Percentiles rank a stretch among this genome's conserved stretches.
phyloP scores from a whole-genome alignment of 2,329 filamentous ascomycete species.

The Penicillium sp. region DNA sequence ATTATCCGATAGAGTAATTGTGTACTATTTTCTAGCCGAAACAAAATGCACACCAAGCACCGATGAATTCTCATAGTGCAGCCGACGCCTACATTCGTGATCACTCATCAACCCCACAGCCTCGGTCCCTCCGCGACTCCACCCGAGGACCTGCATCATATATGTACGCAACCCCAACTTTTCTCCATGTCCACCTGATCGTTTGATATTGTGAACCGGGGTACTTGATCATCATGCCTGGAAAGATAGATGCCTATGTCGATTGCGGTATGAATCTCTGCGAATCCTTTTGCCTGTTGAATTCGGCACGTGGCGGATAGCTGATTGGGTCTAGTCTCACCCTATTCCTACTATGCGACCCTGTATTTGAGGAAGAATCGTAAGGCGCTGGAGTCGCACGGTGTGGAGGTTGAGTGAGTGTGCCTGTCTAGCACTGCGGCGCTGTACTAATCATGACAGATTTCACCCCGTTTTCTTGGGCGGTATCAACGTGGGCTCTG shows the following conservation, averaged over 20 bases:
- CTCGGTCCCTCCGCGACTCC: constrained; percentile 22
- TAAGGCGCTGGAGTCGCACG: constrained; percentile 55
- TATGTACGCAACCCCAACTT: constrained; percentile 6
- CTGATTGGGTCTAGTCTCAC: constrained; percentile 55
- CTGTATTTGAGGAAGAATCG: constrained; percentile 59
- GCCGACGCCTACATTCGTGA: constrained; percentile 7
- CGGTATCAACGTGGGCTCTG: constrained; percentile 61
- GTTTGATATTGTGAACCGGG: neutral
- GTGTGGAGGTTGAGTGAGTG: constrained; percentile 66
- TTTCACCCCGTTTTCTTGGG: constrained; percentile 71
- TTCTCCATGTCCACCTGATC: constrained; percentile 1
- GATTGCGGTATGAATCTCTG: constrained; percentile 20
- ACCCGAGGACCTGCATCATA: neutral
- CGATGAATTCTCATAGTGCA: neutral
- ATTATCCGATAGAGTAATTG: no score
- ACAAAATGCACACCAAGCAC: neutral
- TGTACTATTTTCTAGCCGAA: no score
- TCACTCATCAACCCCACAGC: constrained; percentile 25
- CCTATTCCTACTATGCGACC: constrained; percentile 55
- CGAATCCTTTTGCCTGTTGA: neutral
- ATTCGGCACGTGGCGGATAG: neutral
- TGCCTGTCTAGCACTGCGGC: neutral
- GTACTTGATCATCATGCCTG: constrained; percentile 11
- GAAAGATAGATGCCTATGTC: constrained; percentile 24
- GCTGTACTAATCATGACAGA: constrained; percentile 41